A percentile compares a stretch with the other conserved stretches of the same genome.
These are phyloP conservation scores for Fusarium sp. DNA, from an alignment of 2,329 filamentous ascomycete genomes.

Conservation along the genomic window DNA sequence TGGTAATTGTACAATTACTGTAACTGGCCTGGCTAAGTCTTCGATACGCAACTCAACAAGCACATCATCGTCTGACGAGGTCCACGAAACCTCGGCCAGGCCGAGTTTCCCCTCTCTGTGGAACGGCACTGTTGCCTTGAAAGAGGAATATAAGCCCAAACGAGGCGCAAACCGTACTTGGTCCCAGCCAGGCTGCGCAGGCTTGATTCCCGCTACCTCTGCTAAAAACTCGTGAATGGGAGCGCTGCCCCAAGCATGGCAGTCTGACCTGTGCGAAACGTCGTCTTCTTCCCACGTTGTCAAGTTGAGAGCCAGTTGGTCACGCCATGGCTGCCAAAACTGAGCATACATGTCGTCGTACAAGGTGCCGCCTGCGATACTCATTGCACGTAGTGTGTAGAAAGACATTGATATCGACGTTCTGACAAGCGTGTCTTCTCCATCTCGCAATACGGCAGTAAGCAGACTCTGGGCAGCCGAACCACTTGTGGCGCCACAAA, in stretches of 20 bases:
- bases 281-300: constrained; percentile 3
- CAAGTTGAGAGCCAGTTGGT: neutral
- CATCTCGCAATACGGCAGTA: no score
- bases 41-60: neutral
- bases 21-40: neutral
- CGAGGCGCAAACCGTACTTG: neutral
- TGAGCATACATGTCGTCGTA: neutral
- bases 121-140: neutral
- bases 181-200: neutral
- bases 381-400: neutral
- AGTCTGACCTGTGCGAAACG: neutral
- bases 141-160: neutral
- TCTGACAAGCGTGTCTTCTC: neutral
- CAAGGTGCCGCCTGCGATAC: neutral
- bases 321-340: constrained; percentile 1
- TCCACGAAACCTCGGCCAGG: neutral
- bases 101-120: neutral
- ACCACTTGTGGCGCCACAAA: neutral
- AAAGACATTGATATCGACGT: neutral
- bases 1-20: neutral
- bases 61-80: neutral
- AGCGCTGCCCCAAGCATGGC: constrained; percentile 9
- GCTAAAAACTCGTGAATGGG: neutral
- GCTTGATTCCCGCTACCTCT: neutral
- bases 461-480: neutral